Evolutionary conservation across 257 asterid species (phyloP).

Genomic region (Asclepias syriaca): DNA sequence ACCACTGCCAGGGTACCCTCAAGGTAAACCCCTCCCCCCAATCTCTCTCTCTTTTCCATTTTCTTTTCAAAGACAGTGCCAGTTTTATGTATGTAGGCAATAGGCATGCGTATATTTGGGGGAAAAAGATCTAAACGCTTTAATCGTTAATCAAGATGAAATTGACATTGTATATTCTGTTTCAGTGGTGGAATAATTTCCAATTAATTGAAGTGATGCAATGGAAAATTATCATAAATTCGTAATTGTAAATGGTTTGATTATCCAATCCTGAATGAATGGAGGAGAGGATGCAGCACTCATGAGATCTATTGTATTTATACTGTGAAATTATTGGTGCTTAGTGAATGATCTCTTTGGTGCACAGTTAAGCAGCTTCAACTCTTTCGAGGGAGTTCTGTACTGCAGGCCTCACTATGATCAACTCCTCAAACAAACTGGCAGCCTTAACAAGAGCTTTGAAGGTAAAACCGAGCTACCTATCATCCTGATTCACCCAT

Average conservation of each 20-base stretch:
- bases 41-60: background rate
- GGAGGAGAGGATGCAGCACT: background rate
- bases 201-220: too few species aligned
- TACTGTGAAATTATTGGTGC: background rate
- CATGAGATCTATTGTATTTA: background rate
- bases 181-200: too few species aligned
- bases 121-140: background rate
- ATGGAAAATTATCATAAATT: too few species aligned
- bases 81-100: background rate
- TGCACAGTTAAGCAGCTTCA: conserved; percentile 63
- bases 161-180: background rate
- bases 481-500: background rate
- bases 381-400: conserved; percentile 74
- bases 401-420: conserved; percentile 70
- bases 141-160: background rate
- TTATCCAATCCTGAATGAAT: too few species aligned
- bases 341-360: background rate
- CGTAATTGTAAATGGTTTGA: too few species aligned
- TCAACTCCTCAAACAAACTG: conserved; percentile 76
- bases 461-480: conserved; percentile 36
- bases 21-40: conserved; percentile 31
- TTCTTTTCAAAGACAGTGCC: background rate
- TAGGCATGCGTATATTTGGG: background rate
- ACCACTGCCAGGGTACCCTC: conserved; percentile 73
- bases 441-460: conserved; percentile 72